These are phyloP conservation scores for Byssoonygena ceratinophila DNA, from an alignment of 2,329 filamentous ascomycete species.

Conservation along the genomic window DNA sequence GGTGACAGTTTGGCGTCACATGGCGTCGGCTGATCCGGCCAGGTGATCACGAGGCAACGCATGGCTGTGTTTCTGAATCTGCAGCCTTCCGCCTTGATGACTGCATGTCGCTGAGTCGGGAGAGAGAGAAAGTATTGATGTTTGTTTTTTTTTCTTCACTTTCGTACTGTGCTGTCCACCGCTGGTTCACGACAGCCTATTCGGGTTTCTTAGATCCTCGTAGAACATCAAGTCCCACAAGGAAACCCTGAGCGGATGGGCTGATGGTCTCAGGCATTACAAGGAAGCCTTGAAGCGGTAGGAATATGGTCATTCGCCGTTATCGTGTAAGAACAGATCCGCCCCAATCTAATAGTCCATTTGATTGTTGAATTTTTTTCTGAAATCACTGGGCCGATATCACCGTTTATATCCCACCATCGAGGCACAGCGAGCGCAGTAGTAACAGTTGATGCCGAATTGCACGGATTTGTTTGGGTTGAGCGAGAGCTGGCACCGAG, in stretches of 20 bases:
- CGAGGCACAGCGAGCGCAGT: slow-evolving; percentile 38
- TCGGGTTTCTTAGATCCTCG: no score
- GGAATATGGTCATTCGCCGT: no score
- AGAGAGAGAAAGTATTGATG: not conserved
- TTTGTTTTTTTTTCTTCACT: not conserved
- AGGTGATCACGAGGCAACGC: not conserved
- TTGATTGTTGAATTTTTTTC: not conserved
- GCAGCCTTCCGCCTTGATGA: not conserved
- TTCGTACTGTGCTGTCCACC: no score
- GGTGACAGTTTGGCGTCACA: not conserved
- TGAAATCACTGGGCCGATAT: not conserved
- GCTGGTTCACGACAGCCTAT: no score
- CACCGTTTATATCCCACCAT: slow-evolving; percentile 36
- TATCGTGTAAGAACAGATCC: no score
- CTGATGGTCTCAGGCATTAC: no score
- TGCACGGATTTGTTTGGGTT: slow-evolving; percentile 36
- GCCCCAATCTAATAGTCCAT: no score
- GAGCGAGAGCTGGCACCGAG: slow-evolving; percentile 39
- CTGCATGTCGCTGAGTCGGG: not conserved
- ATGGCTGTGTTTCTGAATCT: not conserved
- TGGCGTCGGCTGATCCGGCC: not conserved
- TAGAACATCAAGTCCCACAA: no score
- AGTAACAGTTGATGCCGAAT: slow-evolving; percentile 42
- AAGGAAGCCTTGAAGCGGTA: no score
- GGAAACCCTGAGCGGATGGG: no score